Base-by-base conservation (phyloP, 805 yeast genomes). In the Candida pseudoglaebosa region DNA sequence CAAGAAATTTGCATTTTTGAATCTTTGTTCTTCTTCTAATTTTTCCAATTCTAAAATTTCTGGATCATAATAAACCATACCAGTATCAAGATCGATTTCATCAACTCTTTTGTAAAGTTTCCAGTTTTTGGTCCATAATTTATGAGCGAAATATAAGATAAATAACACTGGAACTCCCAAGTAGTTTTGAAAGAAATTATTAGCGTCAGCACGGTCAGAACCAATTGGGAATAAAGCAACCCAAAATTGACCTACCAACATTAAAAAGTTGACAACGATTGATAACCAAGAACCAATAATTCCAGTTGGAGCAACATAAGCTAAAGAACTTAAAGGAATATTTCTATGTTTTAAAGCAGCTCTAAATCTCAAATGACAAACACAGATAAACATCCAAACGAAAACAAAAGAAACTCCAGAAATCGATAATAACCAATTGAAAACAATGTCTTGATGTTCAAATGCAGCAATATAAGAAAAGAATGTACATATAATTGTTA, bases 191-290 rank as follows among this genome's bases (percentile, higher is more conserved):
- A 63, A 63, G 43, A 63, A 63, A 41, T 53, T 48, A 7, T 43
- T 35, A 8, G 54, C 65, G 36, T 53, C 43, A 22, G 43, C 48
- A 15, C 57, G 53, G 29, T 42, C 41, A 4, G 54, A 51, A 3
- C 54, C 64, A 38, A 58, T 42, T 5, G 73, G 73, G 54, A 46
- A 67, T 41, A 67, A 60, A 4, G 72, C 68, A 26, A 66, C 65
- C 70, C 71, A 67, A 49, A 67, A 67, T 47, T 67, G 72, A 21
- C 67, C 70, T 35, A 65, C 48, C 44, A 67, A 53, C 38, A 67
- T 61, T 38, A 67, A 55, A 9, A 46, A 28, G 45, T 61, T 61
- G 43, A 58, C 53, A 4, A 48, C 37, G 32, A 62, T 48, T 7
- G 67, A 64, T 20, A 61, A 59, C 39, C 49, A 53, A 4, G 72